Conservation (phyloP, 2,329 filamentous ascomycete species). For the Dendrostoma leiphaemia region DNA sequence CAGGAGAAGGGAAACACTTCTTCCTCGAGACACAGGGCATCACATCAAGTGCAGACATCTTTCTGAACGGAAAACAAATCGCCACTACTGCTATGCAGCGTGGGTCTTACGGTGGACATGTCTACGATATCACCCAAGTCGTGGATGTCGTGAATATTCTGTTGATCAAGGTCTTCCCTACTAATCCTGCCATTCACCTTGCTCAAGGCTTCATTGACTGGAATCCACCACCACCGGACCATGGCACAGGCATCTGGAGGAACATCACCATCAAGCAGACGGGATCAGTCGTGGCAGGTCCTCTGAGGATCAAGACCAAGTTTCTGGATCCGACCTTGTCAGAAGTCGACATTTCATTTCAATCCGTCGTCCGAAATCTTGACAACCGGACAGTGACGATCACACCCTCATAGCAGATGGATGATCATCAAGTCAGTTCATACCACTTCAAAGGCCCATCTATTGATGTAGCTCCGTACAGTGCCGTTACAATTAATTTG, state of each 20-base stretch:
- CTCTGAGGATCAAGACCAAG: slow-evolving; percentile 44
- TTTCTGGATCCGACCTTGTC: too few relatives aligned
- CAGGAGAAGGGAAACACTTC: slow-evolving; percentile 38
- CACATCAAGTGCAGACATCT: slow-evolving; percentile 58
- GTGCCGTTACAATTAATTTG: slow-evolving; percentile 6
- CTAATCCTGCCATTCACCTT: slow-evolving; percentile 58
- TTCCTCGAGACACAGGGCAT: slow-evolving; percentile 58
- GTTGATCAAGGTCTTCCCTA: slow-evolving; percentile 53
- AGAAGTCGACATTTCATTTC: slow-evolving; percentile 28
- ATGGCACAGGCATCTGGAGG: slow-evolving; percentile 63
- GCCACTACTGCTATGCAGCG: slow-evolving; percentile 46
- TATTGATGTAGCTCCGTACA: slow-evolving; percentile 36
- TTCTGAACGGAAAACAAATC: slow-evolving; percentile 53
- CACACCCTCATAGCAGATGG: slow-evolving; percentile 12
- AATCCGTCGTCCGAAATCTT: slow-evolving; percentile 37
- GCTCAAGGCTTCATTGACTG: slow-evolving; percentile 61
- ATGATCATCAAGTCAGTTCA: slow-evolving; percentile 1
- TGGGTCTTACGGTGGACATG: slow-evolving; percentile 55
- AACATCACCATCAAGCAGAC: slow-evolving; percentile 55
- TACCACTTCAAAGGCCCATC: slow-evolving; percentile 26
- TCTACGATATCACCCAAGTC: slow-evolving; percentile 52
- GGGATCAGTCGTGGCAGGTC: slow-evolving; percentile 45
- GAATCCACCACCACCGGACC: slow-evolving; percentile 61
- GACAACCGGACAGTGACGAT: slow-evolving; percentile 38
- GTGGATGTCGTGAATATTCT: slow-evolving; percentile 45